Conservation (phyloP, 148 eudicot genomes). For the Camellia sinensis region DNA sequence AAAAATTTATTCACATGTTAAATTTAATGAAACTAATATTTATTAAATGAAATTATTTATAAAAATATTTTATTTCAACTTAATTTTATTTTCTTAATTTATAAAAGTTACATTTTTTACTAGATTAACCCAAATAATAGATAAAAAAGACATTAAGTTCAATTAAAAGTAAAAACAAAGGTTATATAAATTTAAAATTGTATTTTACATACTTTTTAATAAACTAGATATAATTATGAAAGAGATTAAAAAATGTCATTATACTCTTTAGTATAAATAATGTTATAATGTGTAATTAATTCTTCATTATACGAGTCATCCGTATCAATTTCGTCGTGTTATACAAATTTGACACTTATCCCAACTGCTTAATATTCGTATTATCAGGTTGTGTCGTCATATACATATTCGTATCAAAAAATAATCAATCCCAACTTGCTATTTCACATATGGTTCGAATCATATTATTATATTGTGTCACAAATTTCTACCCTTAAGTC, state of each 20-base stretch:
- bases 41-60: neutral
- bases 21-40: too few relatives aligned
- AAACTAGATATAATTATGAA: too few relatives aligned
- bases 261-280: too few relatives aligned
- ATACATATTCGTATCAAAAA: neutral
- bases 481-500: neutral
- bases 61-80: neutral
- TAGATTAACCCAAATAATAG: too few relatives aligned
- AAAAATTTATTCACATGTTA: neutral
- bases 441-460: neutral
- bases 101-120: neutral
- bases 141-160: too few relatives aligned
- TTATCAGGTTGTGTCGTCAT: neutral
- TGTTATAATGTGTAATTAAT: too few relatives aligned
- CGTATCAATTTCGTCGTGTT: neutral
- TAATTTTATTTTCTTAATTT: neutral
- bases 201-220: too few relatives aligned
- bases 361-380: neutral
- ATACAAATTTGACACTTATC: neutral
- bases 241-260: too few relatives aligned
- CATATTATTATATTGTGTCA: neutral
- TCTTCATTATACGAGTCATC: too few relatives aligned
- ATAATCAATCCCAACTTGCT: neutral
- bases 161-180: too few relatives aligned
- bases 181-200: too few relatives aligned